Evolutionary conservation across 495 filamentous ascomycete genomes (phyloP).

Genomic region (Aspergillus steynii): DNA sequence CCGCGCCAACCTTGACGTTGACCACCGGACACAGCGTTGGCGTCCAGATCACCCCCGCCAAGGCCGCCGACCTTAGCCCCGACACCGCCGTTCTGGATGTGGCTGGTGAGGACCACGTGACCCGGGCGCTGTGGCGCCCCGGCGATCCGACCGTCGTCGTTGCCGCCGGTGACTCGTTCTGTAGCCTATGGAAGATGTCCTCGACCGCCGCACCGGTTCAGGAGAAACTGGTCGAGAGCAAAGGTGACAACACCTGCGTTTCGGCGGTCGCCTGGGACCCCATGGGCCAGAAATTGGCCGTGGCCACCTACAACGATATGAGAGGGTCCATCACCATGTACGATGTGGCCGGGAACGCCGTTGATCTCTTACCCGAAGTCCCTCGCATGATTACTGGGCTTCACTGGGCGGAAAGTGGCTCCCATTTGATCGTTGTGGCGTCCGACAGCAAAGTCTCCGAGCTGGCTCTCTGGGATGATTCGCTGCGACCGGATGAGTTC

Average conservation of each 20-base stretch:
- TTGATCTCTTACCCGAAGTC: constrained; percentile 49
- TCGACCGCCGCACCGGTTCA: constrained; percentile 33
- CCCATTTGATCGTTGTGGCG: constrained; percentile 45
- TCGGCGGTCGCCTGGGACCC: constrained; percentile 72
- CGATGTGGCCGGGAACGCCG: constrained; percentile 57
- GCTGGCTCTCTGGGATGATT: constrained; percentile 49
- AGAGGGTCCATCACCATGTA: constrained; percentile 70
- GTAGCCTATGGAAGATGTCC: constrained; percentile 74
- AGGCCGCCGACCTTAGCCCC: constrained; percentile 62
- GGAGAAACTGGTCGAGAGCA: constrained; percentile 41
- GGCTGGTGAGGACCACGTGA: constrained; percentile 62
- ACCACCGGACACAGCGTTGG: constrained; percentile 68
- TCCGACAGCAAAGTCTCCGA: constrained; percentile 43
- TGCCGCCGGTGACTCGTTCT: constrained; percentile 75
- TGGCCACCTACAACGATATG: constrained; percentile 64
- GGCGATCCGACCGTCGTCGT: constrained; percentile 71
- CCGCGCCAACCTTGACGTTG: constrained; percentile 56
- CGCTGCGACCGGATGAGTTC: constrained; percentile 41
- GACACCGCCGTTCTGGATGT: constrained; percentile 65
- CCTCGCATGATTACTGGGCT: constrained; percentile 47
- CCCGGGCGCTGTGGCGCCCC: constrained; percentile 76
- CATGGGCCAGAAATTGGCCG: constrained; percentile 64
- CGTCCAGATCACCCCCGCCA: constrained; percentile 60
- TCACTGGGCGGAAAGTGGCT: constrained; percentile 40
- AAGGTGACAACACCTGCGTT: constrained; percentile 37